Conservation (phyloP, 2,329 filamentous ascomycete genomes). For the Corniculantispora saksenae region DNA sequence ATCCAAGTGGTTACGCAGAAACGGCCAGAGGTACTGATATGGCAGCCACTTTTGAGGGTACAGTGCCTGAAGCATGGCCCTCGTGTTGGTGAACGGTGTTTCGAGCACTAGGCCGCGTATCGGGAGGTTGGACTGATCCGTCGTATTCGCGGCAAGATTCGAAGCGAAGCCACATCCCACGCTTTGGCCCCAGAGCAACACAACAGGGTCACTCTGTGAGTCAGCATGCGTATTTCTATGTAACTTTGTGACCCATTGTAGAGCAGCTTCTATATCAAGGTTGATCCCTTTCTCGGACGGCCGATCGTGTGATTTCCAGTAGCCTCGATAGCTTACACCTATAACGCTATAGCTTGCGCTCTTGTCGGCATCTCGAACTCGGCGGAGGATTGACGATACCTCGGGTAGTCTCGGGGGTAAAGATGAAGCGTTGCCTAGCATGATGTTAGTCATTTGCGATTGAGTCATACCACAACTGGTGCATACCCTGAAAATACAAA, state of each 20-base stretch:
- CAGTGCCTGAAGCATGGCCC: conserved; percentile 68
- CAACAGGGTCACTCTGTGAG: conserved; percentile 29
- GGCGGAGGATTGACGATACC: conserved; percentile 53
- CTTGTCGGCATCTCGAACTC: conserved; percentile 42
- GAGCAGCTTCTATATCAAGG: conserved; percentile 64
- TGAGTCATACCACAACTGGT: neutral
- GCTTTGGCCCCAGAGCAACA: conserved; percentile 76
- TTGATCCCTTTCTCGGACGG: conserved; percentile 72
- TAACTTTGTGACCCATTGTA: conserved; percentile 58
- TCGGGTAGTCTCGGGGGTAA: conserved; percentile 58
- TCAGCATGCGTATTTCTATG: conserved; percentile 33
- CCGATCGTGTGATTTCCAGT: conserved; percentile 74
- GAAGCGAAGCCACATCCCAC: conserved; percentile 73
- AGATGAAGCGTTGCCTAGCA: conserved; percentile 59
- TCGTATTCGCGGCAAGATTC: conserved; percentile 51
- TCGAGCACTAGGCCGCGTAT: conserved; percentile 64
- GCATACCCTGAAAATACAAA: conserved; percentile 57
- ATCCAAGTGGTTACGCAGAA: conserved; percentile 66
- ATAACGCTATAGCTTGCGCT: conserved; percentile 48
- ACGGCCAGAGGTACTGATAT: conserved; percentile 73
- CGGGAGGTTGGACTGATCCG: conserved; percentile 36
- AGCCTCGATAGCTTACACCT: conserved; percentile 68
- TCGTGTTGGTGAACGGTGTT: conserved; percentile 72
- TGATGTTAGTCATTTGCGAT: conserved; percentile 15
- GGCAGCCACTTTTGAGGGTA: conserved; percentile 82